phyloP scores from a whole-genome alignment of 2,329 filamentous ascomycete species.

The Alternaria postmessia region DNA sequence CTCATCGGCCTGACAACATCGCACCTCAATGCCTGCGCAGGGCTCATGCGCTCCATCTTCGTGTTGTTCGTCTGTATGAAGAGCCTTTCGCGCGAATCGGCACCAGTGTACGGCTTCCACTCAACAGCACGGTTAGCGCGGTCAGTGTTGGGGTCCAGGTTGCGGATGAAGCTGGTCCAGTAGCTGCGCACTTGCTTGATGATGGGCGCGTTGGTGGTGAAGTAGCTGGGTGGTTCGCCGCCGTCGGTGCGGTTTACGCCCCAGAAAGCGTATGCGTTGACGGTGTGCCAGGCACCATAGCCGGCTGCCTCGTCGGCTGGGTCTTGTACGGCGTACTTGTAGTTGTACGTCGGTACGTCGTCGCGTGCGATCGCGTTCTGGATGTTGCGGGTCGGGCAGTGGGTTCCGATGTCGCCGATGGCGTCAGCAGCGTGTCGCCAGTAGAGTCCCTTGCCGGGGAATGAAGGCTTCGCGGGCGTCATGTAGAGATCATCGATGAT shows the following conservation, averaged over 20 bases:
- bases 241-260: constrained; percentile 65
- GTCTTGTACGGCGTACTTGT: constrained; percentile 74
- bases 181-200: constrained; percentile 72
- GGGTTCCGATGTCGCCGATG: constrained; percentile 72
- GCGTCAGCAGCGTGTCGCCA: constrained; percentile 67
- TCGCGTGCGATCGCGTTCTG: constrained; percentile 52
- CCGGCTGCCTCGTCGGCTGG: constrained; percentile 61
- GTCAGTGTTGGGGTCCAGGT: constrained; percentile 70
- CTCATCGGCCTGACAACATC: constrained; percentile 20
- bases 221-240: constrained; percentile 64
- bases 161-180: constrained; percentile 76
- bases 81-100: constrained; percentile 36
- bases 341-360: constrained; percentile 66
- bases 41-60: constrained; percentile 49
- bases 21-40: constrained; percentile 18
- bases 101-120: constrained; percentile 60
- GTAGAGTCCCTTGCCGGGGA: constrained; percentile 60
- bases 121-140: constrained; percentile 57
- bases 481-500: constrained; percentile 66
- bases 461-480: constrained; percentile 50
- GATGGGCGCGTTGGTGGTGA: constrained; percentile 63
- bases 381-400: constrained; percentile 68
- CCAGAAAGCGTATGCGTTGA: constrained; percentile 73
- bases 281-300: constrained; percentile 71
- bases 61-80: constrained; percentile 52